Base-by-base conservation (phyloP, 345 rosid species). In the Citrus australasica region DNA sequence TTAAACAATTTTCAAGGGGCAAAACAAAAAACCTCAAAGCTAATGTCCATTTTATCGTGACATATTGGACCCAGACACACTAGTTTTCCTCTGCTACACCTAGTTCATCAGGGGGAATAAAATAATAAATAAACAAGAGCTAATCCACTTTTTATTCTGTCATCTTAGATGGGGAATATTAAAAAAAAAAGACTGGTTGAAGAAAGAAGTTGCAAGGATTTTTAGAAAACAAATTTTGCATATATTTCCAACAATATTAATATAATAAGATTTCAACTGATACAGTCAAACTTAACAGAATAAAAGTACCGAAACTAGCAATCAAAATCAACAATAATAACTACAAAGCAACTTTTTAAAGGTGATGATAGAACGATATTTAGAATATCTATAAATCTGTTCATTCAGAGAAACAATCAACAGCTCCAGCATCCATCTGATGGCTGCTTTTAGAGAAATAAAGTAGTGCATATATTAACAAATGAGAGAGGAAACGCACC, bases 401-500 rank as follows among this genome's bases (percentile, higher is more conserved):
- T 27, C 19, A 6, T 62, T 2, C 1, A 22, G 32, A 63, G 11
- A 27, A 60, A 25, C 14, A 25, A 10, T 27, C 59, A 19, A 6
- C 38, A 28, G 69, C 3, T 22, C 63, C 25, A 27, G 62, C 63
- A 48, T 58, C 37, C 42, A 38, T 37, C 21, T 38, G 6, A 16
- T 40, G 42, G 28, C 17, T 17, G 56, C 56, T 60, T 74, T 33
- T 40, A 40, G 27, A 8, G 63, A 74, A 16, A 25, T 59, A 33
- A 51, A 60, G 51, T 37, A 14, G 2, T 24, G 7, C 7, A 66
- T n/a, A 55, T n/a, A 32, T 28, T 53, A 55, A 24, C 37, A 56
- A 76, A 9, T 14, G 24, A 55, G 5, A n/a, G n/a, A 64, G 42
- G 53, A 76, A 62, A 72, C 35, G 51, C 35, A 80, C 84, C 80